Conservation (phyloP, 1,284 basidiomycete genomes). For the Fomitopsis palustris region DNA sequence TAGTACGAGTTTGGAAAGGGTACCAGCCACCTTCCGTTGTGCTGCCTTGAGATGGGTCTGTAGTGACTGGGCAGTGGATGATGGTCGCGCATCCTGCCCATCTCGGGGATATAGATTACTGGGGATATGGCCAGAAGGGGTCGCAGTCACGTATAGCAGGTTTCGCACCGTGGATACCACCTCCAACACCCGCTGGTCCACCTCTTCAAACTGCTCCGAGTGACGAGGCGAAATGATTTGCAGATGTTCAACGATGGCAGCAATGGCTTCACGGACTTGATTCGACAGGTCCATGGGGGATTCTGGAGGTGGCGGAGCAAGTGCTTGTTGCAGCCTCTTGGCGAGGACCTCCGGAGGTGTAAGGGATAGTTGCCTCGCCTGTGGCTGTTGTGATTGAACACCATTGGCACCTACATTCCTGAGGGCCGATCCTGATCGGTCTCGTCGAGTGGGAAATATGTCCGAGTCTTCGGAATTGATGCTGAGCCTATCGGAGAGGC, state of each 20-base stretch:
- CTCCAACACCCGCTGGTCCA: slow-evolving; percentile 59
- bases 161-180: slow-evolving; percentile 74
- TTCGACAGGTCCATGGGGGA: slow-evolving; percentile 57
- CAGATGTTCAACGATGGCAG: slow-evolving; percentile 60
- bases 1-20: slow-evolving; percentile 70
- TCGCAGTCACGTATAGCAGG: slow-evolving; percentile 67
- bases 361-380: slow-evolving; percentile 34
- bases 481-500: slow-evolving; percentile 48
- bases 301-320: slow-evolving; percentile 55
- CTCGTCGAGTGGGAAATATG: slow-evolving; percentile 53
- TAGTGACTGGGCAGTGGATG: slow-evolving; percentile 48
- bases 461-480: slow-evolving; percentile 78
- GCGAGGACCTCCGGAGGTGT: slow-evolving; percentile 69
- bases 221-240: slow-evolving; percentile 37
- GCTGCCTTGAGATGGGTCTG: slow-evolving; percentile 57
- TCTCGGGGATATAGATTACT: slow-evolving; percentile 51
- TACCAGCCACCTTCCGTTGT: slow-evolving; percentile 76
- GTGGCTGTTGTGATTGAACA: slow-evolving; percentile 10
- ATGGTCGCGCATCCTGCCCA: slow-evolving; percentile 39
- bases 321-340: slow-evolving; percentile 56
- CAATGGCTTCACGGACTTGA: slow-evolving; percentile 55
- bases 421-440: slow-evolving; percentile 21
- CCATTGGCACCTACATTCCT: slow-evolving; percentile 12
- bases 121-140: slow-evolving; percentile 61
- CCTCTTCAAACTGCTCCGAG: slow-evolving; percentile 50